Conservation (phyloP, 2,329 filamentous ascomycete genomes). For the Rhexocercosporidium sp. region DNA sequence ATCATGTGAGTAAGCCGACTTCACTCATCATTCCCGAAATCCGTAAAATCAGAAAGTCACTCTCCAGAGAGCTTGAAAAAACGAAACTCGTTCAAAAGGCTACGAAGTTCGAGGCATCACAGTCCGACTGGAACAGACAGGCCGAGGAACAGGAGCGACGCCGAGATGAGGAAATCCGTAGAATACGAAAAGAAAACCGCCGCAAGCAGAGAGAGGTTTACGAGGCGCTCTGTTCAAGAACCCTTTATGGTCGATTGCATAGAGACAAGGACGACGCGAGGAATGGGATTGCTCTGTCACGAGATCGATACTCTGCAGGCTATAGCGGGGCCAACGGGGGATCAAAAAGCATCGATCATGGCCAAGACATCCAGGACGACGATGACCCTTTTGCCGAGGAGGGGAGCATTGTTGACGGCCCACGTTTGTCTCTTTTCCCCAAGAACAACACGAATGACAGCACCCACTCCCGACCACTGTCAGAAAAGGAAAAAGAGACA, state of each 20-base stretch:
- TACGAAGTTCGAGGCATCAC: not conserved
- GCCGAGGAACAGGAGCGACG: not conserved
- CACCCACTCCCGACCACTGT: constrained; percentile 8
- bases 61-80: not conserved
- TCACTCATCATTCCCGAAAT: not conserved
- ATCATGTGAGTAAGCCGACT: constrained; percentile 6
- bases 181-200: not conserved
- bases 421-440: constrained; percentile 25
- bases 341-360: not conserved
- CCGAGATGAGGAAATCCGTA: not conserved
- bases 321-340: too few relatives aligned
- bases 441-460: constrained; percentile 25
- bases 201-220: not conserved
- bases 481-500: constrained; percentile 12
- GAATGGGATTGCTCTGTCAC: not conserved
- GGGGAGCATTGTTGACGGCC: constrained; percentile 13
- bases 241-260: not conserved
- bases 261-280: not conserved
- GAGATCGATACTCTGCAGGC: not conserved
- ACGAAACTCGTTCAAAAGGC: not conserved
- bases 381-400: constrained; percentile 21
- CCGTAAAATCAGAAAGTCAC: not conserved
- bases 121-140: not conserved
- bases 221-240: not conserved
- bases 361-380: not conserved